A percentile compares a stretch with the other conserved stretches of the same genome.
These are phyloP conservation scores for Nakazawaea populi DNA, from an alignment of 805 yeast genomes.

Conservation along the genomic window DNA sequence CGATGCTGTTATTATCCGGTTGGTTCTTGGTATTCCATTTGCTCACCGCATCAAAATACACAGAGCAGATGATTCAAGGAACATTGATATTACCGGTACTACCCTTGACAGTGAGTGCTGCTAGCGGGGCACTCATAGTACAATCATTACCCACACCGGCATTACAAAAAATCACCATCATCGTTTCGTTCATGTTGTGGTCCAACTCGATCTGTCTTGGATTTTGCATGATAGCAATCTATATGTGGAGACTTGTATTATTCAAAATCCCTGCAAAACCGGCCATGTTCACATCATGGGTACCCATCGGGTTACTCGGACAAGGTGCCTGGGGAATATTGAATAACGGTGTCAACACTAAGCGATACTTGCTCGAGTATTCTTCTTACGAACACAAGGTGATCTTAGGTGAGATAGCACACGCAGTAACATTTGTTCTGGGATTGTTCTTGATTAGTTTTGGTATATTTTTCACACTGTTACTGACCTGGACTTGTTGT, in stretches of 20 bases:
- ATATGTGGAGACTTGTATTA: conserved; percentile 53
- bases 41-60: conserved; percentile 26
- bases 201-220: conserved; percentile 62
- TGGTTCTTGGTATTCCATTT: conserved; percentile 56
- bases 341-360: conserved; percentile 41
- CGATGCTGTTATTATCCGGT: conserved; percentile 49
- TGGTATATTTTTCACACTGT: conserved; percentile 26
- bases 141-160: conserved; percentile 33
- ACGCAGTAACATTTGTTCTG: conserved; percentile 1
- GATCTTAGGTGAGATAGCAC: conserved; percentile 5
- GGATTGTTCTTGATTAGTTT: conserved; percentile 13
- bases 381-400: background rate
- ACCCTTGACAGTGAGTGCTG: conserved; percentile 68
- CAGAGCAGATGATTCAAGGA: conserved; percentile 42
- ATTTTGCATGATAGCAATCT: conserved; percentile 46
- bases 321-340: conserved; percentile 75
- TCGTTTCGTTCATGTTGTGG: conserved; percentile 57
- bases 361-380: conserved; percentile 9
- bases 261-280: conserved; percentile 53
- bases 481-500: conserved; percentile 26
- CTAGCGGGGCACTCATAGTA: conserved; percentile 59
- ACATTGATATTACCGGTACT: conserved; percentile 71
- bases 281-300: conserved; percentile 57
- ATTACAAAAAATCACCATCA: conserved; percentile 45
- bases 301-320: conserved; percentile 81